Conservation (phyloP, 1,284 basidiomycete species). For the Volvariella surrecta region DNA sequence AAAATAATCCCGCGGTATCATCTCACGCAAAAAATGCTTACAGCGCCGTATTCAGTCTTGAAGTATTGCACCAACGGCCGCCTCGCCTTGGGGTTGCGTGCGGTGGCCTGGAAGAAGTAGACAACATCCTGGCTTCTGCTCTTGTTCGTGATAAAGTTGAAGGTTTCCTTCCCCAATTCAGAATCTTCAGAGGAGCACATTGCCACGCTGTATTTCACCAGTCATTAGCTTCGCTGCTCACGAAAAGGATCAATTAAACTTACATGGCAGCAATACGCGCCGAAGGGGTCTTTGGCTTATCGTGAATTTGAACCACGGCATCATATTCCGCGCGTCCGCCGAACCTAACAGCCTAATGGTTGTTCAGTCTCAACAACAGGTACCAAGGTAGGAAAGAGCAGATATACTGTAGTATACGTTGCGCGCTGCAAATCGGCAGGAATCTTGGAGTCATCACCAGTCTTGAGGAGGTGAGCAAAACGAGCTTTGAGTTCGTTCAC, state of each 20-base stretch:
- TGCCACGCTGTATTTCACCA: constrained; percentile 24
- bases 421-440: constrained; percentile 65
- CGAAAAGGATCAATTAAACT: constrained; percentile 14
- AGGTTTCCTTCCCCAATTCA: constrained; percentile 46
- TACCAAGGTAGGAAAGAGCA: neutral
- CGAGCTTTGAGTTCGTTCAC: constrained; percentile 67
- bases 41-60: constrained; percentile 50
- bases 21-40: constrained; percentile 25
- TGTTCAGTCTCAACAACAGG: constrained; percentile 4
- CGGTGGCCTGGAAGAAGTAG: constrained; percentile 42
- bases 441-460: constrained; percentile 73
- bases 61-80: constrained; percentile 31
- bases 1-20: constrained; percentile 1
- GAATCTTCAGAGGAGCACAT: constrained; percentile 38
- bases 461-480: constrained; percentile 68
- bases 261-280: constrained; percentile 65
- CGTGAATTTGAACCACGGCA: constrained; percentile 61
- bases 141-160: constrained; percentile 47
- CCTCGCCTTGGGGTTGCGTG: constrained; percentile 34
- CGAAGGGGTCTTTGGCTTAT: constrained; percentile 68
- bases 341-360: constrained; percentile 50
- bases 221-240: constrained; percentile 7
- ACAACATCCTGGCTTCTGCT: constrained; percentile 59
- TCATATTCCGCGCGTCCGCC: constrained; percentile 80
- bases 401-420: constrained; percentile 41